Percentiles rank a stretch among this genome's conserved stretches.
phyloP scores from a whole-genome alignment of 2,329 filamentous ascomycete species.

The Sarocladium kiliense region DNA sequence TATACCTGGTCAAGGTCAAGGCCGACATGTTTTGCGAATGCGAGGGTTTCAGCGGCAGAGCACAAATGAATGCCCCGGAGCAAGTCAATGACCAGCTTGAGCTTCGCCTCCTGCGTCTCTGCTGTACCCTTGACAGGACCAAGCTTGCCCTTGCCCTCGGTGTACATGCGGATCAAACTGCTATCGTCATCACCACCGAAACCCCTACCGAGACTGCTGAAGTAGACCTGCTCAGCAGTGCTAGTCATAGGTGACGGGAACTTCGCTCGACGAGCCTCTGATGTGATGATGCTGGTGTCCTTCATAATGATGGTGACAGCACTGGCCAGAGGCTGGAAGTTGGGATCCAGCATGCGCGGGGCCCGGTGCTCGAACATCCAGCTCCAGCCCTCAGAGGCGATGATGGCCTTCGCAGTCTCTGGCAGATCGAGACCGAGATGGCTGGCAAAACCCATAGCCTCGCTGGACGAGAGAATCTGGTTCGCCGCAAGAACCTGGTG shows the following conservation, averaged over 20 bases:
- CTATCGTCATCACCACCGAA: constrained; percentile 41
- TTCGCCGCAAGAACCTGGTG: constrained; percentile 62
- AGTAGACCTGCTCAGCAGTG: constrained; percentile 60
- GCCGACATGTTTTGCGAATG: constrained; percentile 33
- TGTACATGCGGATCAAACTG: constrained; percentile 37
- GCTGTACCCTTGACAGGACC: constrained; percentile 38
- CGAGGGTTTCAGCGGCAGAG: constrained; percentile 36
- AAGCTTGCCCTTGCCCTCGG: constrained; percentile 27
- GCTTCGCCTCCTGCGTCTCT: constrained; percentile 54
- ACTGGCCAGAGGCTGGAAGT: constrained; percentile 51
- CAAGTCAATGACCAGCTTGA: constrained; percentile 31
- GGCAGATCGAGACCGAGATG: constrained; percentile 47
- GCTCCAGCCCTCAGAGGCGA: constrained; percentile 45
- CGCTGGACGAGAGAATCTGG: constrained; percentile 56
- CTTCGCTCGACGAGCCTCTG: constrained; percentile 50
- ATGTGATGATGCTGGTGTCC: constrained; percentile 62
- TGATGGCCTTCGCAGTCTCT: constrained; percentile 36
- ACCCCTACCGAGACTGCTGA: constrained; percentile 53
- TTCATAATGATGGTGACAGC: constrained; percentile 57
- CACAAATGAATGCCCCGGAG: constrained; percentile 39
- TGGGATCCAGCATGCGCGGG: constrained; percentile 47
- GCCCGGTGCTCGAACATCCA: constrained; percentile 60
- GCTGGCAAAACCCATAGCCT: constrained; percentile 55
- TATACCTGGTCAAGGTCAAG: constrained; percentile 40
- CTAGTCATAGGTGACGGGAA: constrained; percentile 59